Evolutionary conservation across 306 rosid species (phyloP).

Genomic region (Trichosanthes cucumerina): DNA sequence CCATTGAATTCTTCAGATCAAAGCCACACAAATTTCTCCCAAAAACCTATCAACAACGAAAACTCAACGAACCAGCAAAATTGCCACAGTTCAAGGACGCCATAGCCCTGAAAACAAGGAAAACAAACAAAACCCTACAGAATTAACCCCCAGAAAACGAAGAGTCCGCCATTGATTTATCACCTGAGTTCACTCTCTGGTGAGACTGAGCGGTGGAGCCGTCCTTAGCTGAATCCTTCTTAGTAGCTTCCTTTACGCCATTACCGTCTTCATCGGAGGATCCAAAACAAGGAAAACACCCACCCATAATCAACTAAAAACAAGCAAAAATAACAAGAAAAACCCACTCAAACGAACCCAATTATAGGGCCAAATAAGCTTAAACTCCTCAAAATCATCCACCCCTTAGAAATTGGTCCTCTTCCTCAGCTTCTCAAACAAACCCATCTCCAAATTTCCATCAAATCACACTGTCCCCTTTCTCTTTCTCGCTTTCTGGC

Average conservation of each 20-base stretch:
- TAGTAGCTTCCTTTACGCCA: slow-evolving; percentile 49
- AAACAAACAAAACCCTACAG: slow-evolving; percentile 9
- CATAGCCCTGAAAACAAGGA: slow-evolving; percentile 7
- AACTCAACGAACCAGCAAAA: not conserved
- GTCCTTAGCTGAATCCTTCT: slow-evolving; percentile 66
- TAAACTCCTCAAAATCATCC: not conserved
- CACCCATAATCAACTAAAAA: slow-evolving; percentile 78
- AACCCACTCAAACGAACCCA: slow-evolving; percentile 35
- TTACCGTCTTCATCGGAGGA: slow-evolving; percentile 64
- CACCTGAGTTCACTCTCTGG: slow-evolving; percentile 69
- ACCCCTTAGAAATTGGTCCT: slow-evolving; percentile 15
- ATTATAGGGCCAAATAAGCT: slow-evolving; percentile 3
- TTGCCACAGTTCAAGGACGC: not conserved
- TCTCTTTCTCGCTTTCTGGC: slow-evolving; percentile 15
- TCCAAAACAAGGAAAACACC: slow-evolving; percentile 97
- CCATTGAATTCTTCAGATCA: slow-evolving; percentile 8
- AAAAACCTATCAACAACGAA: not conserved
- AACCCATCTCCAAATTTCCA: slow-evolving; percentile 35
- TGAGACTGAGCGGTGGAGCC: slow-evolving; percentile 62
- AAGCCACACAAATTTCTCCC: not conserved
- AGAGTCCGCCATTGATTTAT: not conserved
- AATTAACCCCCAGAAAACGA: not conserved
- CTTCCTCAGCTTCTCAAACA: slow-evolving; percentile 18
- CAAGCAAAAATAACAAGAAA: slow-evolving; percentile 23
- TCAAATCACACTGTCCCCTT: slow-evolving; percentile 18